Conservation (phyloP, 2,329 filamentous ascomycete species). For the Epichloe uncinata region DNA sequence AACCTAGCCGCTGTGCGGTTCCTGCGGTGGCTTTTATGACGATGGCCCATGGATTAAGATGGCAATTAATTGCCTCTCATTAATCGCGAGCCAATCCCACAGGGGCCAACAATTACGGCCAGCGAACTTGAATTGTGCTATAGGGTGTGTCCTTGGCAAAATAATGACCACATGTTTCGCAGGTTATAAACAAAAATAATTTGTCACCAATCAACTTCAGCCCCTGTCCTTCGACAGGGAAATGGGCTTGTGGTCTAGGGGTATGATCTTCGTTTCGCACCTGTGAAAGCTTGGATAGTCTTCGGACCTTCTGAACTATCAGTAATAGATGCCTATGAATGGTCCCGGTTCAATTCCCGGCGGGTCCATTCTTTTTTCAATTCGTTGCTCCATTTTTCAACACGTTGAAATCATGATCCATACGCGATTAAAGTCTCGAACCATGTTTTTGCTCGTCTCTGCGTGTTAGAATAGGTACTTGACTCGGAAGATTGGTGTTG, state of each 20-base stretch:
- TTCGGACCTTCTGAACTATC: not conserved
- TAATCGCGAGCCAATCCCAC: too few species aligned
- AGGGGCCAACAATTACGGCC: too few species aligned
- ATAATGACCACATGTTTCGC: too few species aligned
- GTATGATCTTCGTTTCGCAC: constrained; percentile 9
- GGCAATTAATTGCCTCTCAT: too few species aligned
- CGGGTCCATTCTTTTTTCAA: constrained; percentile 5
- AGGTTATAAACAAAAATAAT: not conserved
- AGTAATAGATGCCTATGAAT: constrained; percentile 7
- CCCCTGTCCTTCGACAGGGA: not conserved
- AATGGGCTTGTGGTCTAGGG: constrained; percentile 7
- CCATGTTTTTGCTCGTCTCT: too few species aligned
- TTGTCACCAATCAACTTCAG: rapidly evolving
- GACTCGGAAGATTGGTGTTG: not conserved
- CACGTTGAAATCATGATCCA: not conserved
- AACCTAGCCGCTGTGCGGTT: too few species aligned
- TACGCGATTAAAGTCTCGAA: not conserved
- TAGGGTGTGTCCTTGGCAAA: not conserved
- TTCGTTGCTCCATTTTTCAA: not conserved
- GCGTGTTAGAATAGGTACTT: too few species aligned
- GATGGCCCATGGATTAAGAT: too few species aligned
- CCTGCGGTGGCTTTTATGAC: too few species aligned
- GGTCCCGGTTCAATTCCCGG: constrained; percentile 8
- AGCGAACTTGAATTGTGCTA: not conserved
- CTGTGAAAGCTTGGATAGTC: constrained; percentile 3